Base-by-base conservation (phyloP, 768 basidiomycete genomes). In the Pleurotus tuber-regium region DNA sequence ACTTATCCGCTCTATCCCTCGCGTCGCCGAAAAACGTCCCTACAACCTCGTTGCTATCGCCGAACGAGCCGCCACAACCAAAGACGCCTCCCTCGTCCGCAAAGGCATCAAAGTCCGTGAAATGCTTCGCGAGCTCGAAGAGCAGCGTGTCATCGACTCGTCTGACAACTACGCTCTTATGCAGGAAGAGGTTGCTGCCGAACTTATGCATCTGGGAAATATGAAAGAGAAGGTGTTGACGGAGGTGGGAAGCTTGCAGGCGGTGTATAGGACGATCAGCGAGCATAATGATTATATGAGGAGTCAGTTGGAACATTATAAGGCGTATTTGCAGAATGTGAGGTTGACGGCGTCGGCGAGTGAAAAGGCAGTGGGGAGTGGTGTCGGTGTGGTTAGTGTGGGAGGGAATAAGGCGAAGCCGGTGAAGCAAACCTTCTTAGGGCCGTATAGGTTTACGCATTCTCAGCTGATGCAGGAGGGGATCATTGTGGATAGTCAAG, bases 91-190 rank as follows among this genome's bases (percentile, higher is more conserved):
- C 23, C 83, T 99, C 28, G 96, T 99, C 21, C 84, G 95, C 36
- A 92, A 87, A 64, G 96, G 96, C 25, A 96, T 99, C 83, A 99
- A 99, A 64, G 96, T 98, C 61, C 97, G 97, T 75, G 94, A 98
- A 74, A 95, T 99, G 89, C 75, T 99, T 24, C 83, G 94, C 48
- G 96, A 98, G 67, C 75, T 99, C 38, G 96, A 97, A 66, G 89
- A 94, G 63, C 78, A 85, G 43, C 87, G 87, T 62, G 78, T 98
- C 43, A 83, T 97, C 33, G 94, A 97, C 44, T 74, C 76, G 18
- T 43, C 65, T 39, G 96, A 99, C 61, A 86, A 86, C n/a, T 96
- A 85, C 74, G 89, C 82, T 69, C 84, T 99, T 55, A 94, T 99
- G 89, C 92, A 94, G 60, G 96, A 99, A 57, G 96, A 99, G 66